A percentile compares a stretch with the other conserved stretches of the same genome.
Conservation (phyloP, 176 grass and related monocot genomes). For the Ananas comosus region DNA sequence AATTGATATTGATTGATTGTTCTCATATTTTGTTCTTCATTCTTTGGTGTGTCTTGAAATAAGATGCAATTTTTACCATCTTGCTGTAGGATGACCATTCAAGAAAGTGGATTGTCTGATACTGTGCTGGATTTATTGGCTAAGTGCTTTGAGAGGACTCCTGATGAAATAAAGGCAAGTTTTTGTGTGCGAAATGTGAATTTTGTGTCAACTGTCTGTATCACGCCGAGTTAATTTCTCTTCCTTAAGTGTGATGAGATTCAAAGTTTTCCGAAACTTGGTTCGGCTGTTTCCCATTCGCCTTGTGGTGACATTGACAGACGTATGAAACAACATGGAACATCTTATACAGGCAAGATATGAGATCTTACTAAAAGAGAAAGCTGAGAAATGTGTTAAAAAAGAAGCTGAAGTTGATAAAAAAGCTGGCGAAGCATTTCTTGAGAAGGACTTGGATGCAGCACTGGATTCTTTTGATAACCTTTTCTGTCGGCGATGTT, state of each 20-base stretch:
- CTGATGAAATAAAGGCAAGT: constrained; percentile 79
- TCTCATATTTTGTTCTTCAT: background rate
- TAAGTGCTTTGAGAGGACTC: constrained; percentile 43
- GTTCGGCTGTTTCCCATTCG: constrained; percentile 33
- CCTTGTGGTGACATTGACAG: constrained; percentile 12
- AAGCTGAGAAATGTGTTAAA: constrained; percentile 42
- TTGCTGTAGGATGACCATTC: constrained; percentile 60
- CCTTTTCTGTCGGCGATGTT: constrained; percentile 86
- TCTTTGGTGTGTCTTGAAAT: background rate
- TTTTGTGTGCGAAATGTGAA: constrained; percentile 9
- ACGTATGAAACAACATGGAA: constrained; percentile 25
- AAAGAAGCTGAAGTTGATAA: constrained; percentile 34
- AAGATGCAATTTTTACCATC: background rate
- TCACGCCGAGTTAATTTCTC: background rate
- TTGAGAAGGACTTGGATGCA: constrained; percentile 91
- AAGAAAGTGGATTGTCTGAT: constrained; percentile 66
- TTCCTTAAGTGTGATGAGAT: background rate
- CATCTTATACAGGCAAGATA: constrained; percentile 67
- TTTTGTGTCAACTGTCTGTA: background rate
- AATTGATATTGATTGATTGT: too few species aligned
- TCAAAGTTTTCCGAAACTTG: constrained; percentile 15
- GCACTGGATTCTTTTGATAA: constrained; percentile 99
- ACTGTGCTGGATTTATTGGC: constrained; percentile 55
- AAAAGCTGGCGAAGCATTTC: constrained; percentile 56
- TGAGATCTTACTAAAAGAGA: constrained; percentile 48